phyloP scores from a whole-genome alignment of 768 basidiomycete species.

The Psilocybe cyanescens region DNA sequence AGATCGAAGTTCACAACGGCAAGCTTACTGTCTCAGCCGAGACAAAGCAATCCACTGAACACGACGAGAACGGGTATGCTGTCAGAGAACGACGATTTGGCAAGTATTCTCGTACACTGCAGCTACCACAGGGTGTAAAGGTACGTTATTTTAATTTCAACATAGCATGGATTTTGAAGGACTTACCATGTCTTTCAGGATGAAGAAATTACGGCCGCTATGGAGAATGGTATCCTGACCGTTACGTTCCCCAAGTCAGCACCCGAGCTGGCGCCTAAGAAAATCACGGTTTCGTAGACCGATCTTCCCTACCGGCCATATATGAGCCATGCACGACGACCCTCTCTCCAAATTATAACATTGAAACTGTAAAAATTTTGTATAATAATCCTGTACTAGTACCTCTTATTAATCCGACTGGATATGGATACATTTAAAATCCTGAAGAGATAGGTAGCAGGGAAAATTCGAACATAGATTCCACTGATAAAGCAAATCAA shows the following conservation, averaged over 20 bases:
- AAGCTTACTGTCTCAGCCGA: slow-evolving; percentile 57
- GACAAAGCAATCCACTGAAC: slow-evolving; percentile 32
- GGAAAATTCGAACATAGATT: too few relatives aligned
- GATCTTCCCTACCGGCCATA: too few relatives aligned
- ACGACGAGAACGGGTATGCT: slow-evolving; percentile 40
- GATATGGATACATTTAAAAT: too few relatives aligned
- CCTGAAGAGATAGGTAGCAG: too few relatives aligned
- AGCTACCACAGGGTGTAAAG: slow-evolving; percentile 58
- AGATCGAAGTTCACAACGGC: slow-evolving; percentile 54
- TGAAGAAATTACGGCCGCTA: slow-evolving; percentile 33
- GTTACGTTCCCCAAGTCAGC: slow-evolving; percentile 54
- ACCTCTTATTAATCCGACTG: too few relatives aligned
- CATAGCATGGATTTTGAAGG: not conserved
- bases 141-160: slow-evolving; percentile 34
- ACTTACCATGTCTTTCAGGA: slow-evolving; percentile 20
- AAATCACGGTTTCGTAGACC: slow-evolving; percentile 36
- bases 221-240: slow-evolving; percentile 53
- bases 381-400: too few relatives aligned
- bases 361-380: too few relatives aligned
- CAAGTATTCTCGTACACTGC: slow-evolving; percentile 46
- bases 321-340: too few relatives aligned
- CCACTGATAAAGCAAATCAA: too few relatives aligned
- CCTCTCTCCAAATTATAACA: too few relatives aligned
- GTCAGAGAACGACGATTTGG: slow-evolving; percentile 55
- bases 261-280: slow-evolving; percentile 32